Percentiles rank a stretch among this genome's conserved stretches.
phyloP scores from a whole-genome alignment of 2,329 filamentous ascomycete species.

The Hymenoscyphus scutula region DNA sequence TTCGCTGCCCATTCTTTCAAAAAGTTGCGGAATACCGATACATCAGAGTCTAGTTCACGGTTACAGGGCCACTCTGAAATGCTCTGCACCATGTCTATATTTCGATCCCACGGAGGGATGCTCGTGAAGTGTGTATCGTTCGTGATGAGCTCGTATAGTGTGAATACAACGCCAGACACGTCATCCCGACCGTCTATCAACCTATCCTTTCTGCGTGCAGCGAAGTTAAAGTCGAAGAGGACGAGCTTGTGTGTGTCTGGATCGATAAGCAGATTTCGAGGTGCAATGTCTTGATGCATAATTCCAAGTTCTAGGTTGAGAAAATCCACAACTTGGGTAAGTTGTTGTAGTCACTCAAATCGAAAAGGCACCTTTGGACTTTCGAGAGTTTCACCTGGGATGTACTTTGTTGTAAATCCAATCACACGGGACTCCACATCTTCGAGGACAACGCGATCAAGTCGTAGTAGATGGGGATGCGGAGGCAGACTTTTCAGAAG shows the following conservation, averaged over 20 bases:
- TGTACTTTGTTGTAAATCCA: slow-evolving; percentile 40
- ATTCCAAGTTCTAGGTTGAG: slow-evolving; percentile 41
- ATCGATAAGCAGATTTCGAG: slow-evolving; percentile 41
- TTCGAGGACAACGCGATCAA: slow-evolving; percentile 39
- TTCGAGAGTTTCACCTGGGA: slow-evolving; percentile 38
- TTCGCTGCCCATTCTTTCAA: background rate
- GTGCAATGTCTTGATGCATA: slow-evolving; percentile 40
- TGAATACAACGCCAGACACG: slow-evolving; percentile 26
- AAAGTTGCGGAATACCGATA: slow-evolving; percentile 20
- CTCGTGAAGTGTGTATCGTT: slow-evolving; percentile 17
- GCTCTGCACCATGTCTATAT: slow-evolving; percentile 21
- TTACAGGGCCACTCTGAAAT: slow-evolving; percentile 19
- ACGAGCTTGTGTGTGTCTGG: slow-evolving; percentile 36
- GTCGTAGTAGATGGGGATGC: slow-evolving; percentile 40
- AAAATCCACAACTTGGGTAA: slow-evolving; percentile 9
- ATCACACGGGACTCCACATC: slow-evolving; percentile 36
- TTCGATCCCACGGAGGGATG: slow-evolving; percentile 15
- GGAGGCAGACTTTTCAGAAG: slow-evolving; percentile 38
- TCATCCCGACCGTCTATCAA: too few relatives aligned
- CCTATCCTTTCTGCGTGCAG: slow-evolving; percentile 8
- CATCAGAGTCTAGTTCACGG: slow-evolving; percentile 18
- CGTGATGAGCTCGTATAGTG: slow-evolving; percentile 25
- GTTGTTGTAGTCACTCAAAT: slow-evolving; percentile 23
- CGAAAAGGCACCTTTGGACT: slow-evolving; percentile 37
- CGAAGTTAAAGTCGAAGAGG: slow-evolving; percentile 39